phyloP scores from a whole-genome alignment of 257 asterid species.

The Eustoma russellianum region DNA sequence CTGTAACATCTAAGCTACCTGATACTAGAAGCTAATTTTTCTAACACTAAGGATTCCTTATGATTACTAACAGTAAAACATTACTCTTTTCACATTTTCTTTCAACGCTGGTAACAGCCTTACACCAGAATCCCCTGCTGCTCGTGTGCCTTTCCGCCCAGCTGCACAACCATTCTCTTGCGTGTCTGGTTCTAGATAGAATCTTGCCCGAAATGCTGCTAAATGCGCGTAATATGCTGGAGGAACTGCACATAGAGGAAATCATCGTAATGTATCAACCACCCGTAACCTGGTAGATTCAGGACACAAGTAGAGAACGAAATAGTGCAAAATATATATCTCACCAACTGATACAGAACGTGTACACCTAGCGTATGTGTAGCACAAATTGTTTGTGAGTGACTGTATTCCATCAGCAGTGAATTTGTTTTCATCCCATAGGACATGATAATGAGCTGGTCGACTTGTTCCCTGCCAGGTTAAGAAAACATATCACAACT shows the following conservation, averaged over 20 bases:
- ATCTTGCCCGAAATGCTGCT: constrained; percentile 95
- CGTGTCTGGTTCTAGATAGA: constrained; percentile 81
- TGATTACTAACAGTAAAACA: constrained; percentile 68
- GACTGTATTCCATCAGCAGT: constrained; percentile 96
- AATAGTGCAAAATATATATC: constrained; percentile 6
- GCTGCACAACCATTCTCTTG: constrained; percentile 36
- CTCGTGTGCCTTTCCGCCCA: constrained; percentile 30
- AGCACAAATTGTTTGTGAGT: constrained; percentile 88
- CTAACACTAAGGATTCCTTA: background rate
- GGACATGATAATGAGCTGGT: constrained; percentile 98
- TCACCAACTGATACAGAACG: constrained; percentile 96
- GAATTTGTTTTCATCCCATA: constrained; percentile 97
- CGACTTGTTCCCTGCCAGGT: constrained; percentile 78
- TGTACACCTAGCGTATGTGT: constrained; percentile 93
- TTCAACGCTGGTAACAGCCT: constrained; percentile 86
- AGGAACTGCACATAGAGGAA: constrained; percentile 47
- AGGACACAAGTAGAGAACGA: too few relatives aligned
- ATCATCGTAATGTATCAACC: too few relatives aligned
- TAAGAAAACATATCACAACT: background rate
- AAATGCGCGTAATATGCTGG: constrained; percentile 96
- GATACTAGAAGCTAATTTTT: constrained; percentile 14
- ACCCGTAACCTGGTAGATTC: too few relatives aligned
- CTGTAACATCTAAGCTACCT: constrained; percentile 1
- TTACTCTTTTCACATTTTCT: constrained; percentile 91
- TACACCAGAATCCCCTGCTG: constrained; percentile 53